Evolutionary conservation across 805 yeast genomes (phyloP).

Genomic region (Alloascoidea hylecoeti): DNA sequence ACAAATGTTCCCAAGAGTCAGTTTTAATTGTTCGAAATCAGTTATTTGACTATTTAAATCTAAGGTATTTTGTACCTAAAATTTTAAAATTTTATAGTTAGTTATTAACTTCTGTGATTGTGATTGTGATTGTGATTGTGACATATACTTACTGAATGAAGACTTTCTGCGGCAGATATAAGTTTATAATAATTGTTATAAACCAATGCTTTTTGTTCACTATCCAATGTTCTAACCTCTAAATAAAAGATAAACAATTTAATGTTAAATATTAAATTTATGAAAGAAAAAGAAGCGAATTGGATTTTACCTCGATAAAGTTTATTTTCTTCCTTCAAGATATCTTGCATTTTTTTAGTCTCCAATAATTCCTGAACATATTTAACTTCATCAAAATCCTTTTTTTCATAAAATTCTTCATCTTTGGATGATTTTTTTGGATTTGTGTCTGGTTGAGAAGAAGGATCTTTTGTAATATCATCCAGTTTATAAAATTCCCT

Average conservation of each 20-base stretch:
- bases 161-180: constrained; percentile 11
- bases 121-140: no score
- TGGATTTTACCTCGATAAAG: constrained; percentile 6
- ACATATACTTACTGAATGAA: constrained; percentile 1
- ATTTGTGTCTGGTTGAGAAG: no score
- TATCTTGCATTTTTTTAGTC: constrained; percentile 5
- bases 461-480: background rate
- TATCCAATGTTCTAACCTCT: constrained; percentile 11
- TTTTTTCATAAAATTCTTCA: background rate
- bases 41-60: no score
- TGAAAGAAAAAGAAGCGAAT: background rate
- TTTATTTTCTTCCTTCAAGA: constrained; percentile 7
- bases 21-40: no score
- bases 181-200: constrained; percentile 12
- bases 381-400: constrained; percentile 7
- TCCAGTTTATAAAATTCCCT: constrained; percentile 9
- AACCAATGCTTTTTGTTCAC: constrained; percentile 13
- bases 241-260: background rate
- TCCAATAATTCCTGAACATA: constrained; percentile 8
- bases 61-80: no score
- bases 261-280: background rate
- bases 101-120: no score
- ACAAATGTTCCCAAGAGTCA: no score
- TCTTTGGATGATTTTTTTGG: background rate
- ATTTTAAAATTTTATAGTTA: no score